Percentiles rank a stretch among this genome's conserved stretches.
Conservation (phyloP, 2,329 filamentous ascomycete genomes). For the Claviceps fusiformis region DNA sequence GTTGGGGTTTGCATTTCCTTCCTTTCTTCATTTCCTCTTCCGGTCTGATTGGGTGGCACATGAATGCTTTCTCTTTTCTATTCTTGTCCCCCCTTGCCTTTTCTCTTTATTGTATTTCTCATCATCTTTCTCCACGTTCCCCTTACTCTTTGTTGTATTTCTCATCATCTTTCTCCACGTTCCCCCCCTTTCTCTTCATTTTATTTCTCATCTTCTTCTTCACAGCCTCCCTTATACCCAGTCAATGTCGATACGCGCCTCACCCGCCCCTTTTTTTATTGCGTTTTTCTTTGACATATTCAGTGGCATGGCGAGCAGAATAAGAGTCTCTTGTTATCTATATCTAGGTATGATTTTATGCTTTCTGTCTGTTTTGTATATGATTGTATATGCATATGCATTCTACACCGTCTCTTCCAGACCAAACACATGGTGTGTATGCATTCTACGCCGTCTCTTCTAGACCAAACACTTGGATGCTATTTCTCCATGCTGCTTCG, state of each 20-base stretch:
- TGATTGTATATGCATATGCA: neutral
- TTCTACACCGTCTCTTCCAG: conserved; percentile 27
- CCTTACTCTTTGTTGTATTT: too few relatives aligned
- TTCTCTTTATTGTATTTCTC: too few relatives aligned
- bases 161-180: too few relatives aligned
- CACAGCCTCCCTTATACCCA: neutral
- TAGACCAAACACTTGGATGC: conserved; percentile 63
- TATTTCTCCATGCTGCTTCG: conserved; percentile 77
- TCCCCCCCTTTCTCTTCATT: neutral
- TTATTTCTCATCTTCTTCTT: neutral
- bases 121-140: too few relatives aligned
- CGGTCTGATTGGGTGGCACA: conserved; percentile 6
- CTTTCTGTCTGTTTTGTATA: neutral
- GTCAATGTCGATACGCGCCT: conserved; percentile 16
- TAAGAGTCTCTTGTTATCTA: neutral
- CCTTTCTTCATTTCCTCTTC: neutral
- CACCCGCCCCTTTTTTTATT: too few relatives aligned
- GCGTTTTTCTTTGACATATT: neutral
- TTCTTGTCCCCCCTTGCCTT: neutral
- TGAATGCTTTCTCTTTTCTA: conserved; percentile 2
- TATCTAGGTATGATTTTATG: neutral
- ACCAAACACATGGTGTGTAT: conserved; percentile 50
- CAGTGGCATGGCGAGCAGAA: conserved; percentile 1
- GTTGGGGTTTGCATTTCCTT: neutral
- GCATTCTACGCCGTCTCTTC: conserved; percentile 17